These are phyloP conservation scores for Chlorella vulgaris DNA, from an alignment of 139 green algal species.

Conservation along the genomic window DNA sequence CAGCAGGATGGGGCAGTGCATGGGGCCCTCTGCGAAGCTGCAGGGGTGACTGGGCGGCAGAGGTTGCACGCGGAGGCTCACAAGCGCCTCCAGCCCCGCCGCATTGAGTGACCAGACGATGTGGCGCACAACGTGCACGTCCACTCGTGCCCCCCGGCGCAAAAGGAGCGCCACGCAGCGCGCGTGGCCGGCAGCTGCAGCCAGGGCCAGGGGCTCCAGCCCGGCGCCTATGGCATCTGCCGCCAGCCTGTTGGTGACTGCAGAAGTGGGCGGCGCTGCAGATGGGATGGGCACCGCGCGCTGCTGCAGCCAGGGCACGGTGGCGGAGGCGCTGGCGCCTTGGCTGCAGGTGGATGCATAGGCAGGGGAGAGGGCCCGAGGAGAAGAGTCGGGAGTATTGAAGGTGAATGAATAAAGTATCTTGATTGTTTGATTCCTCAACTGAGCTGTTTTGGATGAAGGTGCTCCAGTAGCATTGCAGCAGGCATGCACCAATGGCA, in stretches of 20 bases:
- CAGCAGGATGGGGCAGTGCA: conserved; percentile 21
- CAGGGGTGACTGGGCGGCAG: background rate
- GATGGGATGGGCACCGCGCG: background rate
- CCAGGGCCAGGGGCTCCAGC: conserved; percentile 11
- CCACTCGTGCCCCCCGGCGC: background rate
- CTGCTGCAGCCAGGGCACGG: background rate
- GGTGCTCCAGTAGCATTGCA: too few relatives aligned
- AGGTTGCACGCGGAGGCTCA: background rate
- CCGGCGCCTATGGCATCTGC: background rate
- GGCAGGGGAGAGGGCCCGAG: background rate
- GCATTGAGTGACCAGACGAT: conserved; percentile 13
- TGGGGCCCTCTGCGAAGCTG: background rate
- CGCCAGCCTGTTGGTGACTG: background rate
- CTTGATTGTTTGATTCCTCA: too few relatives aligned
- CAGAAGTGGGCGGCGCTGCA: background rate
- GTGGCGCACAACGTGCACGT: background rate
- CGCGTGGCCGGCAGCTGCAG: background rate
- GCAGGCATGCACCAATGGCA: too few relatives aligned
- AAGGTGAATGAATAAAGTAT: too few relatives aligned
- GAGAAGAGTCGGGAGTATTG: too few relatives aligned
- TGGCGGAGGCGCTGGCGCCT: background rate
- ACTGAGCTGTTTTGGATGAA: too few relatives aligned
- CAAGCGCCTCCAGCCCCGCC: conserved; percentile 9
- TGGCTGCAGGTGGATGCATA: background rate
- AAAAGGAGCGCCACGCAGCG: background rate